Conservation (phyloP, 2,329 filamentous ascomycete species). For the Colletotrichum cordylinicola region DNA sequence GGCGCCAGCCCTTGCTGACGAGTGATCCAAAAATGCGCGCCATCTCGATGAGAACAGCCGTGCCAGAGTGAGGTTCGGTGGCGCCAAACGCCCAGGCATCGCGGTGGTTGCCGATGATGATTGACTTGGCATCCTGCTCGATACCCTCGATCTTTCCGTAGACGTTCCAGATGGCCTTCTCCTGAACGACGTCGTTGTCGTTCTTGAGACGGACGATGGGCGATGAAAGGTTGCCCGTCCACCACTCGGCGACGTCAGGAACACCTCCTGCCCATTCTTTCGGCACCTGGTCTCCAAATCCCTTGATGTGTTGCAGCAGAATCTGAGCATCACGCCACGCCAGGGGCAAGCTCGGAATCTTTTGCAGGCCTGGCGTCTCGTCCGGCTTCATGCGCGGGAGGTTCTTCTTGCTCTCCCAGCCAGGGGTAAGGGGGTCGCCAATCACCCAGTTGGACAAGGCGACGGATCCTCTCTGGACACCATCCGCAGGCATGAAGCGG, state of each 20-base stretch:
- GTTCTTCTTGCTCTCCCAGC: conserved; percentile 75
- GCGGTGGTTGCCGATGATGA: conserved; percentile 92
- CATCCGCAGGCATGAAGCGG: conserved; percentile 80
- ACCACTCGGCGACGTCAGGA: conserved; percentile 76
- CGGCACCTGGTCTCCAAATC: conserved; percentile 73
- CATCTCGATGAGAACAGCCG: conserved; percentile 89
- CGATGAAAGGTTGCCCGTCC: conserved; percentile 74
- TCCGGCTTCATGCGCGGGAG: conserved; percentile 71
- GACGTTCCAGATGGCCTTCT: conserved; percentile 91
- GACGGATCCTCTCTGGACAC: conserved; percentile 83
- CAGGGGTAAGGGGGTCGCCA: conserved; percentile 92
- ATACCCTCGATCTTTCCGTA: conserved; percentile 84
- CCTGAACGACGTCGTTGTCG: conserved; percentile 80
- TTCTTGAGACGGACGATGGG: conserved; percentile 85
- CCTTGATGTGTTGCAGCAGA: conserved; percentile 77
- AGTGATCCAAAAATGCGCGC: conserved; percentile 85
- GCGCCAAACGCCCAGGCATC: conserved; percentile 93
- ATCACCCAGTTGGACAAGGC: conserved; percentile 82
- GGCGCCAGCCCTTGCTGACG: conserved; percentile 80
- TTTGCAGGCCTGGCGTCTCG: conserved; percentile 74
- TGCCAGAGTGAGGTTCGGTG: conserved; percentile 84
- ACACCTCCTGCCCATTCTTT: conserved; percentile 79
- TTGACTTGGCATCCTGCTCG: conserved; percentile 81
- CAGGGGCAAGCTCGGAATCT: conserved; percentile 89
- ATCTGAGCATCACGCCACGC: conserved; percentile 88